phyloP scores from a whole-genome alignment of 2,329 filamentous ascomycete genomes.

The Arthrobotrys iridis region DNA sequence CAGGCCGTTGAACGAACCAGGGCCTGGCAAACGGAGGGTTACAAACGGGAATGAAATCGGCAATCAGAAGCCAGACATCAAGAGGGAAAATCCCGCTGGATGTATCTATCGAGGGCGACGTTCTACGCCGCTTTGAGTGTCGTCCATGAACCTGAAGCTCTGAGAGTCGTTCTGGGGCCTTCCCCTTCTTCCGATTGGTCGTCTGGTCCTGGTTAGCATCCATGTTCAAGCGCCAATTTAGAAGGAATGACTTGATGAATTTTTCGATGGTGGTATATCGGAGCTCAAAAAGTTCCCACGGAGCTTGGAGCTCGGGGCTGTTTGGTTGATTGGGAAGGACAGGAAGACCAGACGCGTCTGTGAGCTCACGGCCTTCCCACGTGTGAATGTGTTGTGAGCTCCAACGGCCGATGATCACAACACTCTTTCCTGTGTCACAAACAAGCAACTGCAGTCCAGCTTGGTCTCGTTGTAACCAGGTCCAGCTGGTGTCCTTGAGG shows the following conservation, averaged over 20 bases:
- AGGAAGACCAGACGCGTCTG: not conserved
- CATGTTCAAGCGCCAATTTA: not conserved
- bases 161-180: conserved; percentile 15
- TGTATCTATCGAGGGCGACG: not conserved
- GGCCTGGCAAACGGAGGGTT: not conserved
- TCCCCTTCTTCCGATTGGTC: conserved; percentile 11
- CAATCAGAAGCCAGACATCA: conserved; percentile 38
- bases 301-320: not conserved
- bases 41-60: conserved; percentile 26
- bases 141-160: conserved; percentile 11
- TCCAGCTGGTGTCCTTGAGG: no score
- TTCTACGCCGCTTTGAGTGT: conserved; percentile 6
- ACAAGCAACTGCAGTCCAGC: no score
- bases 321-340: not conserved
- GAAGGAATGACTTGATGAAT: not conserved
- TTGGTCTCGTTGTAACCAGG: no score
- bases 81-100: conserved; percentile 24
- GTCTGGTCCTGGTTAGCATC: not conserved
- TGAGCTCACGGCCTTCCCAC: not conserved
- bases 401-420: not conserved
- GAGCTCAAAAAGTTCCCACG: not conserved
- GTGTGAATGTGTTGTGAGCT: not conserved
- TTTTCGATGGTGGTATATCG: not conserved
- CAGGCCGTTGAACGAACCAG: not conserved
- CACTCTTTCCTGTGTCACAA: not conserved